A percentile compares a stretch with the other conserved stretches of the same genome.
phyloP scores from a whole-genome alignment of 352 stramenopile genomes.

The Globisporangium canariense region DNA sequence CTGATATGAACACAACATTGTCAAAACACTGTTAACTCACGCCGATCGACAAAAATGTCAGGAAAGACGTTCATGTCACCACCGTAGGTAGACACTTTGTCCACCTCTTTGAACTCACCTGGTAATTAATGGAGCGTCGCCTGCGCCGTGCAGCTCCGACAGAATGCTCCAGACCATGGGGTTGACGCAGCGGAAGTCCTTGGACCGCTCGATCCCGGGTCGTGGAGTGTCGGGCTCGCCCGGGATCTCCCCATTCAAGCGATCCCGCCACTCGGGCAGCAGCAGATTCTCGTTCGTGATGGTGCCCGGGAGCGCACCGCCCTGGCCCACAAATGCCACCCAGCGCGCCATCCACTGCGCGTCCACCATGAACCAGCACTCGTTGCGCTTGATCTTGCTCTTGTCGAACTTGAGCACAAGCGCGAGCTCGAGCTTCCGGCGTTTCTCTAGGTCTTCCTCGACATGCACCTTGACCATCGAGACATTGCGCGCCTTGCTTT shows the following conservation, averaged over 20 bases:
- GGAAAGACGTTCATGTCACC: background rate
- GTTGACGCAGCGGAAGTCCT: slow-evolving; percentile 66
- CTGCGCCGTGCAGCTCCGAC: slow-evolving; percentile 52
- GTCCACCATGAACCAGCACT: slow-evolving; percentile 78
- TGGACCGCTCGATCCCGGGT: slow-evolving; percentile 36
- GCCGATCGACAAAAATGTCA: background rate
- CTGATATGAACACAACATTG: slow-evolving; percentile 8
- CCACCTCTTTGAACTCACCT: slow-evolving; percentile 2
- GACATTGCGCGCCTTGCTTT: background rate
- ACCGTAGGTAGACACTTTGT: background rate
- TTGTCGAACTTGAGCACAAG: slow-evolving; percentile 66
- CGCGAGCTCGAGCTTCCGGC: slow-evolving; percentile 59
- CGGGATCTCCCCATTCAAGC: slow-evolving; percentile 23
- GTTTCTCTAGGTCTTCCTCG: slow-evolving; percentile 46
- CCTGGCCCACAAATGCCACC: slow-evolving; percentile 50
- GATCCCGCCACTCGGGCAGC: slow-evolving; percentile 29
- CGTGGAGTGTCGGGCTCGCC: slow-evolving; percentile 44
- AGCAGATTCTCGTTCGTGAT: slow-evolving; percentile 70
- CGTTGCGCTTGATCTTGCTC: slow-evolving; percentile 42
- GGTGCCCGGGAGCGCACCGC: slow-evolving; percentile 45
- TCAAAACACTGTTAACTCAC: background rate
- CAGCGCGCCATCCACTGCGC: slow-evolving; percentile 62
- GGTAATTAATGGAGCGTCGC: slow-evolving; percentile 41
- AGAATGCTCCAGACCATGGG: slow-evolving; percentile 79
- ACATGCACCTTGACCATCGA: slow-evolving; percentile 10